These are phyloP conservation scores for Capsella rubella DNA, from an alignment of 441 rosid species.

Conservation along the genomic window DNA sequence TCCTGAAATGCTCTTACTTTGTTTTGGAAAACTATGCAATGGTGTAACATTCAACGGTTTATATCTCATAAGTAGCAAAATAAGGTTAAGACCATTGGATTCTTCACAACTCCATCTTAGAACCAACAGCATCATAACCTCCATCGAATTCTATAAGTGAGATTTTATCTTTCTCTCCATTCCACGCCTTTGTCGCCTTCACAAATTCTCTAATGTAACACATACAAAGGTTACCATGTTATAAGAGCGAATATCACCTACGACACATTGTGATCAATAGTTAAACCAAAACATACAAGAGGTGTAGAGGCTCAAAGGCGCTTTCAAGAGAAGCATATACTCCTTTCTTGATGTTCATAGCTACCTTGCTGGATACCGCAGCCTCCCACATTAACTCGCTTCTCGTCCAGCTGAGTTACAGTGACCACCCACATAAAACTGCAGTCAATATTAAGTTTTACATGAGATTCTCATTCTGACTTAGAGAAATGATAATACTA, in stretches of 20 bases:
- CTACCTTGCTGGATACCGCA: slow-evolving; percentile 82
- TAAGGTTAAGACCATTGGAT: too few species aligned
- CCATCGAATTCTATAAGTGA: slow-evolving; percentile 92
- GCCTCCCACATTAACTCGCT: slow-evolving; percentile 87
- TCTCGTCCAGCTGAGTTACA: slow-evolving; percentile 89
- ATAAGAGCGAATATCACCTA: too few species aligned
- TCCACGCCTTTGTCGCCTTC: slow-evolving; percentile 75
- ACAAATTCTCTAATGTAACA: too few species aligned
- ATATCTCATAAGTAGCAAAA: not conserved
- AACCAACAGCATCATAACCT: slow-evolving; percentile 46
- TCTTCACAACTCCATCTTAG: slow-evolving; percentile 59
- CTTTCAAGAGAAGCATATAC: slow-evolving; percentile 91
- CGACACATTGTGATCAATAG: too few species aligned
- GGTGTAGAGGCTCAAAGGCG: slow-evolving; percentile 84
- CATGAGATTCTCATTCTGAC: slow-evolving; percentile 10
- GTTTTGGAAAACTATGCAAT: too few species aligned
- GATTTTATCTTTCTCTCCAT: slow-evolving; percentile 94
- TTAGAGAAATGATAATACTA: not conserved
- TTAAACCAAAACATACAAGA: slow-evolving; percentile 16
- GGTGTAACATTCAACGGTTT: not conserved
- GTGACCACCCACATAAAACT: slow-evolving; percentile 95
- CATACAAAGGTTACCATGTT: too few species aligned
- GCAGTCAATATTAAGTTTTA: slow-evolving; percentile 33
- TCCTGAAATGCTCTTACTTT: too few species aligned
- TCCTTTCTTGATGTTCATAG: too few species aligned